These are phyloP conservation scores for Clavariopsis aquatica DNA, from an alignment of 495 filamentous ascomycete genomes.

Conservation along the genomic window DNA sequence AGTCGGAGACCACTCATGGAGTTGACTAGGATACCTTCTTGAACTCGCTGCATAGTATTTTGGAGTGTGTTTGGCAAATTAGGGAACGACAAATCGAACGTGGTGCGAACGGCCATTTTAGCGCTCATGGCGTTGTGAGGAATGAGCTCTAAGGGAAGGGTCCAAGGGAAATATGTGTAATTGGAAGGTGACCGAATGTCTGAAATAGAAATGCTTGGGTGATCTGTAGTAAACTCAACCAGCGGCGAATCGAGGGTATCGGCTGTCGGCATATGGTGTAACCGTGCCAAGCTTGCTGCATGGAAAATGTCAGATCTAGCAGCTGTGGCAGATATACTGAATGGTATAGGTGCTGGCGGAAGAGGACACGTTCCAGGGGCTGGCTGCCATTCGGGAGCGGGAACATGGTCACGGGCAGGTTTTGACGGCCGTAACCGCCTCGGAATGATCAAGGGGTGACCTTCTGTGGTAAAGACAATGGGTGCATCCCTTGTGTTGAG, in stretches of 20 bases:
- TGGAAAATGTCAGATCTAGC: constrained; percentile 87
- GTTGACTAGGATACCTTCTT: constrained; percentile 75
- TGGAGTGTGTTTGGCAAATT: constrained; percentile 58
- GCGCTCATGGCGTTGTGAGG: constrained; percentile 73
- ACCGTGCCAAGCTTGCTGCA: constrained; percentile 78
- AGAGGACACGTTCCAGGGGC: constrained; percentile 57
- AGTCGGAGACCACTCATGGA: constrained; percentile 76
- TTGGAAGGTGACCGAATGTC: constrained; percentile 68
- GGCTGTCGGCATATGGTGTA: constrained; percentile 70
- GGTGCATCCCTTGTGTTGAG: constrained; percentile 81
- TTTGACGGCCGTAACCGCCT: constrained; percentile 36
- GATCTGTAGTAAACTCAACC: constrained; percentile 52
- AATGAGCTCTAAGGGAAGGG: constrained; percentile 71
- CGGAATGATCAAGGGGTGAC: constrained; percentile 87
- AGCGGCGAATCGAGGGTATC: constrained; percentile 56
- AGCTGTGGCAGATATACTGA: constrained; percentile 76
- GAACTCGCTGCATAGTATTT: constrained; percentile 46
- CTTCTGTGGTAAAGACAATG: constrained; percentile 94
- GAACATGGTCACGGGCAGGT: neutral
- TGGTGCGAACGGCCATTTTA: constrained; percentile 60
- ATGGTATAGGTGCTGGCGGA: constrained; percentile 57
- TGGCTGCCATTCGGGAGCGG: constrained; percentile 21
- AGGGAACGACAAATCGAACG: constrained; percentile 81
- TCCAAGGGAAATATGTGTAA: constrained; percentile 91
- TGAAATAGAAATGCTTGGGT: constrained; percentile 57